Percentiles rank a stretch among this genome's conserved stretches.
Conservation (phyloP, 352 stramenopile genomes). For the Plasmopara muralis region DNA sequence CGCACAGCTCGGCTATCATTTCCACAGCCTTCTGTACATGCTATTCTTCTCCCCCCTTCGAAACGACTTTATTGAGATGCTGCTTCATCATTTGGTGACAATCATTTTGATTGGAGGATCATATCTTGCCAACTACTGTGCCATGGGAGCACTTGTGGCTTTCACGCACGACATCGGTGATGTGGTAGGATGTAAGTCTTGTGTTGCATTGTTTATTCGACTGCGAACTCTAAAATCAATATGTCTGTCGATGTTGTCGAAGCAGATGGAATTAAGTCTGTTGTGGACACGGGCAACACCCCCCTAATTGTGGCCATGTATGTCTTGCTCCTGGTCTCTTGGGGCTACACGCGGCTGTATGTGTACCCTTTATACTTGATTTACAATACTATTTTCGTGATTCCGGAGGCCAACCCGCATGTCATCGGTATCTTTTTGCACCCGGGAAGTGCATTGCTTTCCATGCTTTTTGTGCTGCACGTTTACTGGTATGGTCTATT, state of each 20-base stretch:
- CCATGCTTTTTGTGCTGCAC: slow-evolving; percentile 37
- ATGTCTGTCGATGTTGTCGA: background rate
- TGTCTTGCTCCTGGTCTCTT: slow-evolving; percentile 29
- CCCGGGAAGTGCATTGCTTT: slow-evolving; percentile 32
- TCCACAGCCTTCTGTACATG: slow-evolving; percentile 51
- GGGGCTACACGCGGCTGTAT: slow-evolving; percentile 39
- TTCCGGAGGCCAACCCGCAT: slow-evolving; percentile 18
- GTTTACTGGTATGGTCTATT: slow-evolving; percentile 47
- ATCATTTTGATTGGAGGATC: slow-evolving; percentile 54
- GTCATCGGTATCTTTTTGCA: slow-evolving; percentile 20
- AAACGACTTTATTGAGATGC: slow-evolving; percentile 58
- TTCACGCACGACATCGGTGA: slow-evolving; percentile 55
- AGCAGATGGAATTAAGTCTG: slow-evolving; percentile 33
- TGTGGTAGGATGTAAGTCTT: slow-evolving; percentile 40
- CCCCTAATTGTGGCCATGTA: slow-evolving; percentile 31
- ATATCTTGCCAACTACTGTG: slow-evolving; percentile 47
- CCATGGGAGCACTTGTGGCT: slow-evolving; percentile 36
- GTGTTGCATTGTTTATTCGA: slow-evolving; percentile 4
- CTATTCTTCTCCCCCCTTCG: slow-evolving; percentile 47
- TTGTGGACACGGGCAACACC: slow-evolving; percentile 30
- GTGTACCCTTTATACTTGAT: slow-evolving; percentile 41
- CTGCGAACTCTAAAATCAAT: background rate
- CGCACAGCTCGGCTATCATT: slow-evolving; percentile 52
- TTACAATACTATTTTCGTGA: slow-evolving; percentile 22
- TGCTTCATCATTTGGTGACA: slow-evolving; percentile 50